phyloP scores from a whole-genome alignment of 2,329 filamentous ascomycete genomes.

The Alternaria sp. region DNA sequence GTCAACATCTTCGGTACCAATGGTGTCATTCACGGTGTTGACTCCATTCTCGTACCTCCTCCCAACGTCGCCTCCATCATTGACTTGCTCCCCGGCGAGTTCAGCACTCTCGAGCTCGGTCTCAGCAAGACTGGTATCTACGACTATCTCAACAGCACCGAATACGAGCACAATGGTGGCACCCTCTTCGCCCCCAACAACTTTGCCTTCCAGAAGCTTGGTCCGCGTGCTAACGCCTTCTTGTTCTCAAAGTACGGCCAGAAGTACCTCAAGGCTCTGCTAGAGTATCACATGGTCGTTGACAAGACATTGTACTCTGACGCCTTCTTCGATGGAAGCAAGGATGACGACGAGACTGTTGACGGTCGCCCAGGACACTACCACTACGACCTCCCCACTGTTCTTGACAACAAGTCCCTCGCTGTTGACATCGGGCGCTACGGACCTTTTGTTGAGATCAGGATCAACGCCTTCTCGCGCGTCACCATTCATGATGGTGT shows the following conservation, averaged over 20 bases:
- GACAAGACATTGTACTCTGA: conserved; percentile 84
- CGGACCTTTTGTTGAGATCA: conserved; percentile 73
- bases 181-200: conserved; percentile 87
- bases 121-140: conserved; percentile 77
- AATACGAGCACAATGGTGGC: conserved; percentile 64
- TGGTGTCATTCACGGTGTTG: conserved; percentile 80
- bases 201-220: conserved; percentile 78
- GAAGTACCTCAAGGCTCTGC: conserved; percentile 78
- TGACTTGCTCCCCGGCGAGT: conserved; percentile 70
- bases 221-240: conserved; percentile 78
- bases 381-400: conserved; percentile 76
- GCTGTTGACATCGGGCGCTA: conserved; percentile 75
- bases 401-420: conserved; percentile 71
- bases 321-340: conserved; percentile 69
- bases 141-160: conserved; percentile 63
- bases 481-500: conserved; percentile 75
- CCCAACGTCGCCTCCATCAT: conserved; percentile 71
- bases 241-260: conserved; percentile 79
- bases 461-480: conserved; percentile 75
- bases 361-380: conserved; percentile 56
- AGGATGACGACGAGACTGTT: conserved; percentile 33
- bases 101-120: conserved; percentile 80
- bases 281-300: conserved; percentile 80
- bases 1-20: conserved; percentile 78
- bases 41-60: conserved; percentile 79